Conservation (phyloP, 2,329 filamentous ascomycete species). For the Sporothrix variecibatus region DNA sequence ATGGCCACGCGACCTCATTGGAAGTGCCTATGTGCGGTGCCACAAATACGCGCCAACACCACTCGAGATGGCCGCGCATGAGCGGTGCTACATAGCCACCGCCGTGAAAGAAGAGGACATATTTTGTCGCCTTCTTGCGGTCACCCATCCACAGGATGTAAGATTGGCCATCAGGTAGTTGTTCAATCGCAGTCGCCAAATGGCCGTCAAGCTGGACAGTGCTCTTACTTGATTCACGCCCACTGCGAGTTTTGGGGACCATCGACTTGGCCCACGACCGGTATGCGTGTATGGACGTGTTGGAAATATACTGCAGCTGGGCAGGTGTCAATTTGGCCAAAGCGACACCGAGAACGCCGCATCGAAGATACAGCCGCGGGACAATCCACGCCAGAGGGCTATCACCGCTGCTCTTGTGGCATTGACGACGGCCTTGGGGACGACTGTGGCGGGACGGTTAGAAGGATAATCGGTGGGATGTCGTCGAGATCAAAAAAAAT, state of each 20-base stretch:
- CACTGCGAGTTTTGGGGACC: background rate
- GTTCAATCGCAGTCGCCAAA: background rate
- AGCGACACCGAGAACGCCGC: background rate
- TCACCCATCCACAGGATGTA: background rate
- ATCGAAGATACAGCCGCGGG: background rate
- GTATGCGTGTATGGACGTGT: background rate
- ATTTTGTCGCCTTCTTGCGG: background rate
- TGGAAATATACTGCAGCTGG: background rate
- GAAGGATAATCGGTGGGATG: background rate
- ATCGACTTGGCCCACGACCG: background rate
- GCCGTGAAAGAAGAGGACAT: background rate
- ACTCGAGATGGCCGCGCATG: background rate
- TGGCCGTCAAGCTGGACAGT: background rate
- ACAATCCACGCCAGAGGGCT: background rate
- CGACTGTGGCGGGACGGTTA: background rate
- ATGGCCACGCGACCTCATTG: background rate
- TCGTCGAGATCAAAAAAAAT: background rate
- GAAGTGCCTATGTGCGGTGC: background rate
- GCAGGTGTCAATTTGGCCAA: background rate
- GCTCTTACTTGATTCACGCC: background rate
- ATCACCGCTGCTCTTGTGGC: background rate
- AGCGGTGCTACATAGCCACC: slow-evolving; percentile 4
- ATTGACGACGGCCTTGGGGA: background rate
- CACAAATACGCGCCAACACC: slow-evolving; percentile 13
- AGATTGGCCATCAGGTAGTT: background rate